These are phyloP conservation scores for Aspergillus ellipticus DNA, from an alignment of 495 filamentous ascomycete species.

Conservation along the genomic window DNA sequence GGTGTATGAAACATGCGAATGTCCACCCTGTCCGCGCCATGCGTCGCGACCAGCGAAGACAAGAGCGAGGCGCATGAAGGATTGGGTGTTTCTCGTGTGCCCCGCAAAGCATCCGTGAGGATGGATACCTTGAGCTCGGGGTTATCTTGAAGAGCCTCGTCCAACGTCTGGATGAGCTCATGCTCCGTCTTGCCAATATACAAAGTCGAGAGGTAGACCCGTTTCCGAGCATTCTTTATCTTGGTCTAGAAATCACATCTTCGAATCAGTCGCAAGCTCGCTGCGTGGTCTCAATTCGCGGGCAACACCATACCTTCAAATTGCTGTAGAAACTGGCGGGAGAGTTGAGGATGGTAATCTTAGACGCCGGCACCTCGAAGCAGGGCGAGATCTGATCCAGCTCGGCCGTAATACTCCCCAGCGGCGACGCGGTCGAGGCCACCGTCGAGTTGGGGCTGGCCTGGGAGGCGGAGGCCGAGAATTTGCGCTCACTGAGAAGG, in stretches of 20 bases:
- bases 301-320: constrained; percentile 62
- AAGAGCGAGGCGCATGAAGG: constrained; percentile 89
- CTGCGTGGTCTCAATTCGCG: constrained; percentile 1
- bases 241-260: constrained; percentile 52
- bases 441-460: constrained; percentile 21
- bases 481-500: constrained; percentile 33
- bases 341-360: constrained; percentile 72
- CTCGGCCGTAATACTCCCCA: constrained; percentile 65
- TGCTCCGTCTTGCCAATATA: constrained; percentile 95
- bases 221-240: constrained; percentile 70
- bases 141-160: constrained; percentile 72
- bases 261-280: constrained; percentile 11
- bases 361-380: constrained; percentile 78
- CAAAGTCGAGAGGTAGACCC: constrained; percentile 88
- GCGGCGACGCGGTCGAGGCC: constrained; percentile 33
- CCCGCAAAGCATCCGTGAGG: constrained; percentile 87
- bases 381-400: constrained; percentile 85
- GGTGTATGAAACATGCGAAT: constrained; percentile 98
- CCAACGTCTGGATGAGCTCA: constrained; percentile 79
- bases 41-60: constrained; percentile 72
- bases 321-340: constrained; percentile 84
- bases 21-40: constrained; percentile 83
- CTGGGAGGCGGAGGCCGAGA: constrained; percentile 32
- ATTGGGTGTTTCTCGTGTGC: constrained; percentile 84
- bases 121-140: constrained; percentile 81